Evolutionary conservation across 495 filamentous ascomycete species (phyloP).

Genomic region (Neurospora sp.): DNA sequence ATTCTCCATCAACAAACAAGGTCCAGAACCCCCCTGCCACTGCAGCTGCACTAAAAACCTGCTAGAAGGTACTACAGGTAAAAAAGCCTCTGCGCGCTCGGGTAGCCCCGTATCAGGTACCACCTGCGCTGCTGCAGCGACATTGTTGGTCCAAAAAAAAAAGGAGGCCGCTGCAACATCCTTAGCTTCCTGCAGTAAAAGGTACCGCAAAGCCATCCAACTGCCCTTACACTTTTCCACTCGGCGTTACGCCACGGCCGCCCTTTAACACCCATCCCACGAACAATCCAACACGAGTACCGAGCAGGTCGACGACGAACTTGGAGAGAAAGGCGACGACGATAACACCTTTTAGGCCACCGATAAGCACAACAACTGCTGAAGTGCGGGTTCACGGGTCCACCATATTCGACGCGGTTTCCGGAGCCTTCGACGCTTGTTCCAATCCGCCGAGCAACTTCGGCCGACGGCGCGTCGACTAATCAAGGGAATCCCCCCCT

Average conservation of each 20-base stretch:
- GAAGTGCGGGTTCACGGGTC: background rate
- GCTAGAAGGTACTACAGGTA: no score
- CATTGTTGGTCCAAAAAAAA: constrained; percentile 1
- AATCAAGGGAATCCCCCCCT: background rate
- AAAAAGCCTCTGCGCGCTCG: background rate
- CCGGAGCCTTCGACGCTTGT: background rate
- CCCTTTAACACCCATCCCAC: constrained; percentile 2
- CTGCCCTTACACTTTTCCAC: constrained; percentile 5
- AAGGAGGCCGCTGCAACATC: constrained; percentile 6
- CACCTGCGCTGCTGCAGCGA: background rate
- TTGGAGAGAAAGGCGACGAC: background rate
- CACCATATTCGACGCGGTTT: background rate
- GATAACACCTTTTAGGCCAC: background rate
- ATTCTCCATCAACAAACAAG: background rate
- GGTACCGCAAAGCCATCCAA: background rate
- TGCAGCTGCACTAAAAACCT: background rate
- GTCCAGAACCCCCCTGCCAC: background rate
- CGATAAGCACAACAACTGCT: background rate
- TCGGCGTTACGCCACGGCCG: constrained; percentile 14
- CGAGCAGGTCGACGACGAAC: constrained; percentile 6
- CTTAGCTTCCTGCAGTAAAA: background rate
- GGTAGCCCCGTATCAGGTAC: constrained; percentile 1
- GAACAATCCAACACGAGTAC: constrained; percentile 6
- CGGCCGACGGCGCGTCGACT: background rate
- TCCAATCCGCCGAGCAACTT: background rate